Percentiles rank a stretch among this genome's conserved stretches.
Conservation (phyloP, 2,329 filamentous ascomycete species). For the Aurifilum marmelostoma region DNA sequence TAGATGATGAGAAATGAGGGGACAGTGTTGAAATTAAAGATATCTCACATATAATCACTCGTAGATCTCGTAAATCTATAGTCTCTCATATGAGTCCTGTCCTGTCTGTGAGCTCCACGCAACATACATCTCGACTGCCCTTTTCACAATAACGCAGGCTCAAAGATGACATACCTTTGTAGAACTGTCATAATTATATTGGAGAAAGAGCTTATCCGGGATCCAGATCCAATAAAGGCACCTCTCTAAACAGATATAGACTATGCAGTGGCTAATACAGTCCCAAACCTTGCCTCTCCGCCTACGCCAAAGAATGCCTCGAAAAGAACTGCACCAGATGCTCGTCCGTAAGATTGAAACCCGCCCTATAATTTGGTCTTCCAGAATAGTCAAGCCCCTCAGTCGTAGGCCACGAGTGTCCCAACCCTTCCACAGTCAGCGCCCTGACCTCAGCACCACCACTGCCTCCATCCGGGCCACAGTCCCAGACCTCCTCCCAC, state of each 20-base stretch:
- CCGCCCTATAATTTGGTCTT: slow-evolving; percentile 29
- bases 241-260: not conserved
- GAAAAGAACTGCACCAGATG: slow-evolving; percentile 32
- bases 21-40: too few relatives aligned
- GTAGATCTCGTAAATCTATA: too few relatives aligned
- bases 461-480: slow-evolving; percentile 3
- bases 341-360: slow-evolving; percentile 32
- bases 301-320: slow-evolving; percentile 27
- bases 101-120: too few relatives aligned
- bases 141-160: too few relatives aligned
- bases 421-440: slow-evolving; percentile 30
- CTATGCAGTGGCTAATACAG: not conserved
- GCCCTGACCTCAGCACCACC: slow-evolving; percentile 30
- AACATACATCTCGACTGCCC: too few relatives aligned
- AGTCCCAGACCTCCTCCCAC: slow-evolving; percentile 31
- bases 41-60: not conserved
- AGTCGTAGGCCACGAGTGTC: slow-evolving; percentile 32
- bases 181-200: too few relatives aligned
- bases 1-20: too few relatives aligned
- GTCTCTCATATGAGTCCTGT: too few relatives aligned
- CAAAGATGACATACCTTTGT: too few relatives aligned
- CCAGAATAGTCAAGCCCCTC: slow-evolving; percentile 29
- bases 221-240: too few relatives aligned
- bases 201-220: too few relatives aligned
- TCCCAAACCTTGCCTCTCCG: too few relatives aligned